Base-by-base conservation (phyloP, 2,329 filamentous ascomycete genomes). In the Fusarium sp. region DNA sequence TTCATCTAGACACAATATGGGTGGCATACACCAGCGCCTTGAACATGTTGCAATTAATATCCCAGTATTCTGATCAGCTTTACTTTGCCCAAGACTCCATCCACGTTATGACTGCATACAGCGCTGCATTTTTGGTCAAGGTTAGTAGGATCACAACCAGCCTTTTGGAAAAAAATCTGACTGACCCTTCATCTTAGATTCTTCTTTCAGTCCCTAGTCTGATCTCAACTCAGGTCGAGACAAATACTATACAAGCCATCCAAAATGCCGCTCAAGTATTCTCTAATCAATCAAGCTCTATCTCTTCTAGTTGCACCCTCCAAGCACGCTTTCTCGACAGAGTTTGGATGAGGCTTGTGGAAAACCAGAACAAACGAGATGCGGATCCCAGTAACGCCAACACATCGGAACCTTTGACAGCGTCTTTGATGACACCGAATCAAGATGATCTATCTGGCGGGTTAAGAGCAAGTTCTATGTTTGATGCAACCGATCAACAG, bases 321-420 rank as follows among this genome's bases (percentile, higher is more conserved):
- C 49, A 52, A 31, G 36, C 24, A n/a, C 13, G 34, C 0, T 52
- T 52, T 6, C 19, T 52, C 3, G 6, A 26, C 1, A 31, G 2
- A 31, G 49, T 52, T 1, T 14, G 14, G 3, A 4, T 22, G 5
- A 52, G 7, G 10, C 49, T 52, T 31, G 2, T 7, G 9, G 36
- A 43, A 7, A 52, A 28, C 34, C 49, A 42, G 6, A n/a, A 7
- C 6, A 42, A 19, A 17, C 3, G 9, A 2, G 21, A 22, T 5
- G 1, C 3, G 13, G 7, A 2, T 19, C 24, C 6, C 6, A 36
- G 19, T 5, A 5, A 11, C 0, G 10, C 28, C 10, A 10, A 2
- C 2, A 3, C 21, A 10, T n/a, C 11, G 9, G 33, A 19, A 4
- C 7, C 7, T 28, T 0, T 1, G 3, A 13, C 2, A 2, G 14